These are phyloP conservation scores for Moesziomyces sp. DNA, from an alignment of 1,284 basidiomycete genomes.

Conservation along the genomic window DNA sequence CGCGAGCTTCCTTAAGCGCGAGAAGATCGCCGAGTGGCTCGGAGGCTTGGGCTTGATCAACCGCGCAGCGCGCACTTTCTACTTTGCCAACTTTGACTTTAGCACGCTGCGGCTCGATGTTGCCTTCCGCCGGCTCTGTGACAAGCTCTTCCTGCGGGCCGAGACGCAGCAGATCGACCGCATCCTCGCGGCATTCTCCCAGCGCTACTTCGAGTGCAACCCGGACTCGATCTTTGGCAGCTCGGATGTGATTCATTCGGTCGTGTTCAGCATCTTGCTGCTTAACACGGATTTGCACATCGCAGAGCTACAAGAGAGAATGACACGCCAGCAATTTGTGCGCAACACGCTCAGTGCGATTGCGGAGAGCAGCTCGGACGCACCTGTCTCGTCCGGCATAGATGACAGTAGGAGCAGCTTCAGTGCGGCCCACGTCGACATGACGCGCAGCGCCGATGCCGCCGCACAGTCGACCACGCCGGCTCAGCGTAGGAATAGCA, in stretches of 20 bases:
- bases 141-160: constrained; percentile 89
- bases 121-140: constrained; percentile 89
- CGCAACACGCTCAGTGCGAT: constrained; percentile 89
- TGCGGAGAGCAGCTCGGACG: constrained; percentile 32
- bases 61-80: constrained; percentile 78
- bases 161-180: constrained; percentile 98
- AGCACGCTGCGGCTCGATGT: constrained; percentile 81
- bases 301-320: constrained; percentile 85
- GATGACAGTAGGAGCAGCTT: constrained; percentile 51
- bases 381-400: constrained; percentile 1
- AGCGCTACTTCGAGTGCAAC: constrained; percentile 91
- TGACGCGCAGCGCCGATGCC: constrained; percentile 16
- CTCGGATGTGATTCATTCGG: constrained; percentile 87
- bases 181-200: constrained; percentile 89
- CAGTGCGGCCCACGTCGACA: constrained; percentile 13
- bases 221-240: constrained; percentile 81
- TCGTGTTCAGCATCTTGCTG: constrained; percentile 89
- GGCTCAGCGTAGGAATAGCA: constrained; percentile 19
- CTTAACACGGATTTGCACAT: constrained; percentile 98
- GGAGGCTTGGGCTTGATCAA: constrained; percentile 85
- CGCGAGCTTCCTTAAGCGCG: constrained; percentile 80
- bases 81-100: constrained; percentile 92
- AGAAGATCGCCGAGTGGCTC: constrained; percentile 95
- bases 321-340: constrained; percentile 94
- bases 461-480: background rate